These are phyloP conservation scores for Tolypocladium ophioglossoides DNA, from an alignment of 2,329 filamentous ascomycete species.

Conservation along the genomic window DNA sequence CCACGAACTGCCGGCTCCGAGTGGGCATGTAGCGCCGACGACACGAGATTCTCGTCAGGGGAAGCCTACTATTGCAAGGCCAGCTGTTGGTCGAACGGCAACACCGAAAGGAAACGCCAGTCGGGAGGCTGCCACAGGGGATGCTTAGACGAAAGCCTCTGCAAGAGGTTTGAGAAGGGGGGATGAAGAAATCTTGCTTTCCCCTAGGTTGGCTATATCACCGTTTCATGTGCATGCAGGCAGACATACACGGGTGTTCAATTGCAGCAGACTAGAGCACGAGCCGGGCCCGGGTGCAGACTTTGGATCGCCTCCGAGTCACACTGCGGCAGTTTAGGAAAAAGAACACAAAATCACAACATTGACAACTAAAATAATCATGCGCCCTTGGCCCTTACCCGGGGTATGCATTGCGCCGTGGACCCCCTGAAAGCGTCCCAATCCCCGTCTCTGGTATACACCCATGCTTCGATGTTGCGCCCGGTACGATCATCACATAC, in stretches of 20 bases:
- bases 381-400: too few species aligned
- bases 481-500: background rate
- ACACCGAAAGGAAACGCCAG: background rate
- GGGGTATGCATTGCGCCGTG: background rate
- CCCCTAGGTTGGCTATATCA: too few species aligned
- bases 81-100: background rate
- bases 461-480: background rate
- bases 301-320: background rate
- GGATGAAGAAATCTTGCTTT: too few species aligned
- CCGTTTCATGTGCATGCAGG: too few species aligned
- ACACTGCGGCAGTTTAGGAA: background rate
- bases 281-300: background rate
- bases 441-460: background rate
- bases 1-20: background rate
- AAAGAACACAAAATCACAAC: background rate
- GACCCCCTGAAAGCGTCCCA: background rate
- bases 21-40: too few species aligned
- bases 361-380: background rate
- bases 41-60: too few species aligned
- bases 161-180: too few species aligned
- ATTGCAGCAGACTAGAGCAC: background rate
- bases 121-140: background rate
- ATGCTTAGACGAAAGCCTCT: background rate
- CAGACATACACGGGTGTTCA: background rate
- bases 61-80: background rate